Conservation (phyloP, 192 early-diverging fungal species). For the Coemansia sp. region DNA sequence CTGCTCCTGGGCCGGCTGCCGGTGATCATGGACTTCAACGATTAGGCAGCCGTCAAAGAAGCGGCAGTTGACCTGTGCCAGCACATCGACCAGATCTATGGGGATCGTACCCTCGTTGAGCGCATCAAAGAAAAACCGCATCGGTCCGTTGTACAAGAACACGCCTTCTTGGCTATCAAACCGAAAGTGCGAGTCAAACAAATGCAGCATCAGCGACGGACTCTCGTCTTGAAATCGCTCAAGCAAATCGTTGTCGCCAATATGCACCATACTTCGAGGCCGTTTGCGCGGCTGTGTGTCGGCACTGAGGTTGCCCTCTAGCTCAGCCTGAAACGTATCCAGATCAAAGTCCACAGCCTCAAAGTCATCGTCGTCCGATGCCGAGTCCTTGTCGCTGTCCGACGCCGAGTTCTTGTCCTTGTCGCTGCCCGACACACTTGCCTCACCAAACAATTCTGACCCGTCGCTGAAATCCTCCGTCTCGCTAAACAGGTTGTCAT, state of each 20-base stretch:
- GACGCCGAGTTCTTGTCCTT: slow-evolving; percentile 37
- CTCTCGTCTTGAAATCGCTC: slow-evolving; percentile 53
- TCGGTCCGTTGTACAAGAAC: slow-evolving; percentile 53
- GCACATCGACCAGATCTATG: slow-evolving; percentile 66
- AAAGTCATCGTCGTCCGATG: slow-evolving; percentile 53
- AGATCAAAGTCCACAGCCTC: slow-evolving; percentile 47
- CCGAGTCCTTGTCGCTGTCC: slow-evolving; percentile 40
- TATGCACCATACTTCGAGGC: slow-evolving; percentile 15
- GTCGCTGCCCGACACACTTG: slow-evolving; percentile 14
- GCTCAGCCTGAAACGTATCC: slow-evolving; percentile 23
- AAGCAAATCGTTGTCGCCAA: slow-evolving; percentile 38
- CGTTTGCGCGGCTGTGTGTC: slow-evolving; percentile 20
- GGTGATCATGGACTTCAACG: slow-evolving; percentile 69
- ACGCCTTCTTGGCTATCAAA: slow-evolving; percentile 63
- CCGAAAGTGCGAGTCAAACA: slow-evolving; percentile 73
- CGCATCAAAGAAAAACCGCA: slow-evolving; percentile 57
- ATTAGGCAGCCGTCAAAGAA: slow-evolving; percentile 63
- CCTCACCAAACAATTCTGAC: slow-evolving; percentile 43
- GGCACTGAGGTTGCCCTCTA: slow-evolving; percentile 17
- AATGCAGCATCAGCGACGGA: slow-evolving; percentile 64
- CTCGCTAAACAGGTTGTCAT: slow-evolving; percentile 42
- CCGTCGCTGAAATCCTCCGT: slow-evolving; percentile 6
- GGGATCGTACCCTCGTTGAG: slow-evolving; percentile 60
- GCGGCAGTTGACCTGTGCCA: slow-evolving; percentile 58
- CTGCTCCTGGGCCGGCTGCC: slow-evolving; percentile 44